Evolutionary conservation across 2,329 filamentous ascomycete species (phyloP).

Genomic region (Fusarium multiceps): DNA sequence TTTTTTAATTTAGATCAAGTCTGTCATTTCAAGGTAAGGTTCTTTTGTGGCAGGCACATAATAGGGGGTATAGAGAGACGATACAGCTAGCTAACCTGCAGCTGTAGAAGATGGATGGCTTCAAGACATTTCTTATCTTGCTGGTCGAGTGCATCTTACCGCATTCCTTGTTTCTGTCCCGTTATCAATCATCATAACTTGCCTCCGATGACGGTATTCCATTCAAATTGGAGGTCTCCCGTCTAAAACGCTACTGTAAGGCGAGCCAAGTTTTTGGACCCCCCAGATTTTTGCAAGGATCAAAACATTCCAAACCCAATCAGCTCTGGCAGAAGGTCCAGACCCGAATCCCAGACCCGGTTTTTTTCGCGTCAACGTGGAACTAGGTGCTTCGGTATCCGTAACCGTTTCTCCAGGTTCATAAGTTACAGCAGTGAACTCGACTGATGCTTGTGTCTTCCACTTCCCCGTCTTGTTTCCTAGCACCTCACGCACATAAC

Average conservation of each 20-base stretch:
- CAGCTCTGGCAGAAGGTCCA: conserved; percentile 23
- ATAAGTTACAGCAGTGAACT: conserved; percentile 3
- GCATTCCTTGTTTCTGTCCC: conserved; percentile 23
- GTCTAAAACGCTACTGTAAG: conserved; percentile 21
- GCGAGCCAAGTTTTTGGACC: conserved; percentile 31
- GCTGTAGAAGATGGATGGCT: background rate
- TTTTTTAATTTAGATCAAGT: conserved; percentile 39
- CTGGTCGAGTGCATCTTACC: background rate
- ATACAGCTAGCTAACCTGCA: background rate
- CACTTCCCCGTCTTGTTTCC: conserved; percentile 18
- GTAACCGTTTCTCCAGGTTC: conserved; percentile 39
- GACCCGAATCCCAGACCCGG: conserved; percentile 28
- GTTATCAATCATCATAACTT: conserved; percentile 31
- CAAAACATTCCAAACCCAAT: conserved; percentile 22
- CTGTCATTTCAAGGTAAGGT: conserved; percentile 19
- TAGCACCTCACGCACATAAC: conserved; percentile 16
- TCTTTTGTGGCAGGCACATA: conserved; percentile 1
- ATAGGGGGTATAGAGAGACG: background rate
- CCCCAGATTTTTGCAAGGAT: conserved; percentile 39
- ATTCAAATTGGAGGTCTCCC: background rate
- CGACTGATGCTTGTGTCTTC: conserved; percentile 7
- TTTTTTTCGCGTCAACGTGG: conserved; percentile 42
- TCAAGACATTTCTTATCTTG: background rate
- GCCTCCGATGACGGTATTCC: conserved; percentile 29
- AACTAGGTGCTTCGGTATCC: conserved; percentile 33